Base-by-base conservation (phyloP, 2,329 filamentous ascomycete species). In the Penicillium oxalicum region DNA sequence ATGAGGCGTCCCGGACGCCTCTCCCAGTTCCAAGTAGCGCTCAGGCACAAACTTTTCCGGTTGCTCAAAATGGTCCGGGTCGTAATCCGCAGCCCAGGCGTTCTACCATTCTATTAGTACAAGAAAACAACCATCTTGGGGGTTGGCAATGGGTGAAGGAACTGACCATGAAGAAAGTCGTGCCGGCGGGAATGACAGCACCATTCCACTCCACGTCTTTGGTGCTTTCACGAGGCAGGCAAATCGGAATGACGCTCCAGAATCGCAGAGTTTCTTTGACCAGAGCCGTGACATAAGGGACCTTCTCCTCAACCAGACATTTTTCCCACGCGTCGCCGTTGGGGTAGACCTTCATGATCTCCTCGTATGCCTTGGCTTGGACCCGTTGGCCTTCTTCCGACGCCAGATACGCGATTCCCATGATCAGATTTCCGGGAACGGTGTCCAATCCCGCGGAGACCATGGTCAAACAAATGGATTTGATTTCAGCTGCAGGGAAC, bases 381-480 rank as follows among this genome's bases (percentile, higher is more conserved):
- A 91, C 84, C 2, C 77, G 74, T 56, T 87, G 84, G 11, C 87
- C 86, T 9, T 83, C 73, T 0, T 77, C 68, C 0, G 80, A 83
- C n/a, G 84, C 79, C 2, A 93, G 77, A 57, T 87, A 88, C 2
- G 85, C 88, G 39, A 91, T 80, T 9, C 84, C 83, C 84, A 89
- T 88, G 60, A 89, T 84, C 8, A 91, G 70, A 53, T 90, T 91
- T 9, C 83, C 86, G 0, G 88, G 86, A 1, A 93, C 84, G 0
- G 88, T 93, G 63, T 93, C 88, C 12, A 91, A 78, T 13, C 88
- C 88, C 0, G 86, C 88, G 1, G 84, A 87, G 0, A 91, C 84
- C 80, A 91, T 90, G 25, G 86, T 89, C 25, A 93, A 70, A 63
- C 87, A 88, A 57, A 93, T 88, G 2, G 85, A 87, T 67, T 86